phyloP scores from a whole-genome alignment of 2,329 filamentous ascomycete species.

The Nakataea oryzae region DNA sequence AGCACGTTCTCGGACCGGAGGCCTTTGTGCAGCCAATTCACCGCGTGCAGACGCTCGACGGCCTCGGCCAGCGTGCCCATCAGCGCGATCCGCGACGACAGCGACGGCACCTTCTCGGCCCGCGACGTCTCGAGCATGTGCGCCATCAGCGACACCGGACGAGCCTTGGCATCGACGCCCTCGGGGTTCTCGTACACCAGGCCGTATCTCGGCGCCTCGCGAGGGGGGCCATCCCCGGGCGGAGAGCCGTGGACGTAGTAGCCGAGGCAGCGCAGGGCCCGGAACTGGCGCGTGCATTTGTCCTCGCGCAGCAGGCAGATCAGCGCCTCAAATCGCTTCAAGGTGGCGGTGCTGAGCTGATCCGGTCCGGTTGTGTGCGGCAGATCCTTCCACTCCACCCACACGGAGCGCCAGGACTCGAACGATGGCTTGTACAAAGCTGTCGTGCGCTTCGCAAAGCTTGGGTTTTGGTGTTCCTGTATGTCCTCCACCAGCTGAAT shows the following conservation, averaged over 20 bases:
- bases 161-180: constrained; percentile 10
- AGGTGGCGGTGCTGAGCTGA: constrained; percentile 27
- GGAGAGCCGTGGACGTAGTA: constrained; percentile 32
- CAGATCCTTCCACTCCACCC: constrained; percentile 40
- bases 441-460: constrained; percentile 19
- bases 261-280: constrained; percentile 38
- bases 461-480: constrained; percentile 19
- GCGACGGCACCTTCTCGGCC: constrained; percentile 26
- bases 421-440: constrained; percentile 20
- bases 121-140: constrained; percentile 37
- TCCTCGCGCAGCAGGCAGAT: constrained; percentile 33
- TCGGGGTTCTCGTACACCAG: constrained; percentile 25
- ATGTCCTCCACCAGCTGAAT: constrained; percentile 21
- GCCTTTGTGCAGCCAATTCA: constrained; percentile 48
- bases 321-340: constrained; percentile 33
- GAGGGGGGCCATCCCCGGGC: constrained; percentile 22
- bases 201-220: constrained; percentile 44
- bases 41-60: constrained; percentile 42
- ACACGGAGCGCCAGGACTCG: constrained; percentile 25
- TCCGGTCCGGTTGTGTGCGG: constrained; percentile 19
- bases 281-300: constrained; percentile 35
- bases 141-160: constrained; percentile 26
- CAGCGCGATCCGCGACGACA: constrained; percentile 40
- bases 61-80: constrained; percentile 41
- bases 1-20: constrained; percentile 41